These are phyloP conservation scores for Tillandsia fasciculata DNA, from an alignment of 176 grass and related monocot species.

Conservation along the genomic window DNA sequence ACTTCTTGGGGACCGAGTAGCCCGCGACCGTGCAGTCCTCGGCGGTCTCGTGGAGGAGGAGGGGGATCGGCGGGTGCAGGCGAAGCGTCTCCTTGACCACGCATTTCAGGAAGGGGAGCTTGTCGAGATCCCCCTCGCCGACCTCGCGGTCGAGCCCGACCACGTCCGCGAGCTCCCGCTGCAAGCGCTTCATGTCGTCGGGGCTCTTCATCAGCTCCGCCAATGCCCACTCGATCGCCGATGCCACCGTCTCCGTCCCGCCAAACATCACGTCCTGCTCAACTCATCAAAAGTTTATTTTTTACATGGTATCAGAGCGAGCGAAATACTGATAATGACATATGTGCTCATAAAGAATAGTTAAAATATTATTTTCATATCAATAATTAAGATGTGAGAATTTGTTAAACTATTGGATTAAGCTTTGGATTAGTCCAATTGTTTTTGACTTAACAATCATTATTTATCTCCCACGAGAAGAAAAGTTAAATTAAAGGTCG, in stretches of 20 bases:
- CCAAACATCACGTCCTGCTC: constrained; percentile 93
- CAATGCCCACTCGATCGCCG: constrained; percentile 88
- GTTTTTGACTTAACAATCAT: no score
- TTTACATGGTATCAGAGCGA: no score
- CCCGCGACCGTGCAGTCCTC: constrained; percentile 56
- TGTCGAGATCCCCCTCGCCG: constrained; percentile 57
- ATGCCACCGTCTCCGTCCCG: constrained; percentile 90
- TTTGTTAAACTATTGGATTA: no score
- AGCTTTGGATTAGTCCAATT: no score
- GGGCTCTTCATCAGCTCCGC: constrained; percentile 85
- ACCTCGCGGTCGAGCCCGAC: constrained; percentile 56
- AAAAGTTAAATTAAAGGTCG: no score
- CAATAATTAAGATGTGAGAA: no score
- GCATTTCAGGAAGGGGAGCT: constrained; percentile 74
- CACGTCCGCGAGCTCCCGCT: constrained; percentile 48
- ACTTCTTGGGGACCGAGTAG: constrained; percentile 52
- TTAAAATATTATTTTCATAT: no score
- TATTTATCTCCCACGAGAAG: no score
- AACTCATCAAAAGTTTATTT: no score
- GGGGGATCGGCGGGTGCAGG: constrained; percentile 84
- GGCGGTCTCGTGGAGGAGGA: constrained; percentile 81
- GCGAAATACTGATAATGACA: no score
- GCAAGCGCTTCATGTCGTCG: constrained; percentile 51
- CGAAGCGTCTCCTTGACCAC: constrained; percentile 90
- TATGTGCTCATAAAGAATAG: no score